Evolutionary conservation across 768 basidiomycete species (phyloP).

Genomic region (Agaricus sinodeliciosus): DNA sequence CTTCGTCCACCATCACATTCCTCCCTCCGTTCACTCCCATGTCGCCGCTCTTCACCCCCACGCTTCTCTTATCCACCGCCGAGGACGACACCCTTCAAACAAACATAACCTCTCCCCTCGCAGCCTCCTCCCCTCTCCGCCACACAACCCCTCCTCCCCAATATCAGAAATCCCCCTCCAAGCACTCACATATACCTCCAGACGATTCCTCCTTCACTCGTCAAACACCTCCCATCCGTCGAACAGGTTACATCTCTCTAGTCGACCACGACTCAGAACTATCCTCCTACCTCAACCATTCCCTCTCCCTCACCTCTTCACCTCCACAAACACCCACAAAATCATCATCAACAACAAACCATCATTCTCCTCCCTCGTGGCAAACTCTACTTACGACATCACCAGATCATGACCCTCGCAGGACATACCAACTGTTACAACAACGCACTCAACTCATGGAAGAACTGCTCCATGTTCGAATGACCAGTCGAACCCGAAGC

Average conservation of each 20-base stretch:
- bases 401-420: conserved; percentile 6
- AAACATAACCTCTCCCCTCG: conserved; percentile 4
- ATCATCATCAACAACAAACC: background rate
- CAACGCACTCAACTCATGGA: conserved; percentile 9
- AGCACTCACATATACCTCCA: background rate
- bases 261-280: conserved; percentile 14
- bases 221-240: conserved; percentile 4
- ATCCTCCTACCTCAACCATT: conserved; percentile 1
- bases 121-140: conserved; percentile 22
- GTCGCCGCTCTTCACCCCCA: too few relatives aligned
- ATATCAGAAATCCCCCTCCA: background rate
- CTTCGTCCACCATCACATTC: conserved; percentile 13
- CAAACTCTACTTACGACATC: background rate
- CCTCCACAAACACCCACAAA: background rate
- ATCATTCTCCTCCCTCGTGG: background rate
- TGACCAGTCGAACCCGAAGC: background rate
- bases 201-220: conserved; percentile 5
- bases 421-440: conserved; percentile 2
- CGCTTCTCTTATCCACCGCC: too few relatives aligned
- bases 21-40: conserved; percentile 5
- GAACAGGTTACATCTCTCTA: conserved; percentile 7
- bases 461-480: conserved; percentile 5
- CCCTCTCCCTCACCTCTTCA: background rate
- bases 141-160: background rate
- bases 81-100: background rate